Evolutionary conservation across 176 grass and related monocot genomes (phyloP).

Genomic region (Rhynchospora pubera): DNA sequence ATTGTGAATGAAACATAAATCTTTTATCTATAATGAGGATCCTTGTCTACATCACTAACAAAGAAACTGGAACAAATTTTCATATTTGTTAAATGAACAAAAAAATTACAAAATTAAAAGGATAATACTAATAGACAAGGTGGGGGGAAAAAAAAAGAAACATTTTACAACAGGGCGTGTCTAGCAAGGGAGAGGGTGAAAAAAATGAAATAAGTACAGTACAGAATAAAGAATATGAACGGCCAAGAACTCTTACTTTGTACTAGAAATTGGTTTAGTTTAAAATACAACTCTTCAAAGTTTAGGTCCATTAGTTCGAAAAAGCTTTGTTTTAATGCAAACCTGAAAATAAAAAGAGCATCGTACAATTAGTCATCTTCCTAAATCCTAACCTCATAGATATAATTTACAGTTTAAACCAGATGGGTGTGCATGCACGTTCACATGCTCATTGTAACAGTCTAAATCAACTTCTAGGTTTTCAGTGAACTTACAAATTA

Average conservation of each 20-base stretch:
- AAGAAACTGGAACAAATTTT: constrained; percentile 19
- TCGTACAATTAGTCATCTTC: neutral
- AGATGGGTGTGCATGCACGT: neutral
- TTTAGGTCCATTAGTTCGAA: constrained; percentile 55
- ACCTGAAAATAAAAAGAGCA: constrained; percentile 14
- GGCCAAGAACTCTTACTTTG: constrained; percentile 40
- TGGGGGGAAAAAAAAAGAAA: constrained; percentile 20
- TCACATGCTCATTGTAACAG: neutral
- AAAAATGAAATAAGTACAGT: constrained; percentile 37
- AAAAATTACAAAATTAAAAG: constrained; percentile 29
- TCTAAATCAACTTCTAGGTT: neutral
- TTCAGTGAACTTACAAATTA: constrained; percentile 27
- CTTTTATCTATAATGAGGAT: constrained; percentile 32
- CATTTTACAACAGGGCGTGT: constrained; percentile 39
- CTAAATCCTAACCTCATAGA: neutral
- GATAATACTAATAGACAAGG: constrained; percentile 20
- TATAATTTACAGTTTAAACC: neutral
- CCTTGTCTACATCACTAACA: constrained; percentile 23
- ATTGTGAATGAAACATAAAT: neutral
- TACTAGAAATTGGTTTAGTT: constrained; percentile 46
- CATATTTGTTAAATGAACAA: constrained; percentile 34
- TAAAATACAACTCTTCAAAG: constrained; percentile 39
- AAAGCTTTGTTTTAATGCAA: constrained; percentile 43
- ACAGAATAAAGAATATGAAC: constrained; percentile 47
- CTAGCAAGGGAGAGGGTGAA: constrained; percentile 33